phyloP scores from a whole-genome alignment of 768 basidiomycete genomes.

The Hydnomerulius pinastri region DNA sequence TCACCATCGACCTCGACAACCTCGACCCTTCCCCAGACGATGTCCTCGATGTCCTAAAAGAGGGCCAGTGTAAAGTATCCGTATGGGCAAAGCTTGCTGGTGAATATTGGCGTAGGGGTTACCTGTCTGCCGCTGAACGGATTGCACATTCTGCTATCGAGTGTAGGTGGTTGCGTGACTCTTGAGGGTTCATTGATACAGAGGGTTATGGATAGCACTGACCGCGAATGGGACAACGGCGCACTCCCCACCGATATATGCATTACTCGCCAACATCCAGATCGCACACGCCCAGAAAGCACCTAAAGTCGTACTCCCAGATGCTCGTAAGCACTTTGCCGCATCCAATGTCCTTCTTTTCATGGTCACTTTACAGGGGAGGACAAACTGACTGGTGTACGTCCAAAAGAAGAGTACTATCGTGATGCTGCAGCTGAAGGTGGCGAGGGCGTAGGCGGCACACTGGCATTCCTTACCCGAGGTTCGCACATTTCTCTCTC shows the following conservation, averaged over 20 bases:
- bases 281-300: constrained; percentile 79
- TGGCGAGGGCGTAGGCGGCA: constrained; percentile 58
- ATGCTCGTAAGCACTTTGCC: constrained; percentile 60
- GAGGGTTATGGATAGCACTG: constrained; percentile 42
- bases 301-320: constrained; percentile 73
- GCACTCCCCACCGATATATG: constrained; percentile 71
- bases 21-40: constrained; percentile 80
- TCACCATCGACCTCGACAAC: constrained; percentile 86
- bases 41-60: constrained; percentile 69
- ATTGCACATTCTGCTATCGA: constrained; percentile 69
- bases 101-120: constrained; percentile 85
- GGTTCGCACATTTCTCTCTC: constrained; percentile 40
- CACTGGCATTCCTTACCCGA: constrained; percentile 65
- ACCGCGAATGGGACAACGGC: constrained; percentile 47
- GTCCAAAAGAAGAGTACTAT: constrained; percentile 68
- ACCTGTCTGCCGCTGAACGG: constrained; percentile 73
- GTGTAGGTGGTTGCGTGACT: constrained; percentile 45
- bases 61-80: constrained; percentile 69
- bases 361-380: constrained; percentile 46
- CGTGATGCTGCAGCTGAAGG: constrained; percentile 65
- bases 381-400: constrained; percentile 59
- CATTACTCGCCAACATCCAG: constrained; percentile 83
- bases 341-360: background rate
- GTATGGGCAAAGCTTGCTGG: constrained; percentile 84
- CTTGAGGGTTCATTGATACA: constrained; percentile 3